Percentiles rank a stretch among this genome's conserved stretches.
Conservation (phyloP, 164 flowering plant genomes). For the Protea cynaroides region DNA sequence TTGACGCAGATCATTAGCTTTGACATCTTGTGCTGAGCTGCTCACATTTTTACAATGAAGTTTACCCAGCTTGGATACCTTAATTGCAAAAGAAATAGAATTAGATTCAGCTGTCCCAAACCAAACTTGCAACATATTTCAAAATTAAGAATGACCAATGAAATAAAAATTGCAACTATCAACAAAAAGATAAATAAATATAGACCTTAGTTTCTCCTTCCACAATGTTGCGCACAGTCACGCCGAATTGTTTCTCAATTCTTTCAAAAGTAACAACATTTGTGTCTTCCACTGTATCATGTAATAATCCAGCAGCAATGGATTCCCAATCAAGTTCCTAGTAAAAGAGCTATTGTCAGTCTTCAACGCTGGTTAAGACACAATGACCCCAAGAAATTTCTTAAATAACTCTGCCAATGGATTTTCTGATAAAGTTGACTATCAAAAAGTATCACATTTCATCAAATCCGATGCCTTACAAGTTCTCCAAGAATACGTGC, state of each 20-base stretch:
- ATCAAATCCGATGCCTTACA: slow-evolving; percentile 38
- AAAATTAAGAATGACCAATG: not conserved
- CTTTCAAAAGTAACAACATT: slow-evolving; percentile 88
- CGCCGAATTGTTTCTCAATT: slow-evolving; percentile 88
- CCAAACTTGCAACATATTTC: too few species aligned
- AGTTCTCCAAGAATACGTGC: slow-evolving; percentile 96
- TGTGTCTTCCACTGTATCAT: slow-evolving; percentile 99
- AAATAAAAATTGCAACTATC: not conserved
- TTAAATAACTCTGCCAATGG: not conserved
- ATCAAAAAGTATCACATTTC: not conserved
- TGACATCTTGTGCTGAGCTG: slow-evolving; percentile 83
- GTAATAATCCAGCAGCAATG: slow-evolving; percentile 91
- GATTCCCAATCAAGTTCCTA: slow-evolving; percentile 99
- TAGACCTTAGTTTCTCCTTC: slow-evolving; percentile 98
- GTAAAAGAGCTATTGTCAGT: slow-evolving; percentile 5
- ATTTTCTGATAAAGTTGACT: not conserved
- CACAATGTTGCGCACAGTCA: slow-evolving; percentile 86
- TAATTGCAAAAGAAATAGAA: slow-evolving; percentile 10
- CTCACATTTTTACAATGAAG: slow-evolving; percentile 59
- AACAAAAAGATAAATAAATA: slow-evolving; percentile 3
- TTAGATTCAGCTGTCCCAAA: too few species aligned
- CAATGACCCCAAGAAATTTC: too few species aligned
- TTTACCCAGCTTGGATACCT: slow-evolving; percentile 98
- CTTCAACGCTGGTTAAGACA: slow-evolving; percentile 1
- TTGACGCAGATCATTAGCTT: slow-evolving; percentile 95